Evolutionary conservation across 805 yeast genomes (phyloP).

Genomic region (Danielia oregonensis): DNA sequence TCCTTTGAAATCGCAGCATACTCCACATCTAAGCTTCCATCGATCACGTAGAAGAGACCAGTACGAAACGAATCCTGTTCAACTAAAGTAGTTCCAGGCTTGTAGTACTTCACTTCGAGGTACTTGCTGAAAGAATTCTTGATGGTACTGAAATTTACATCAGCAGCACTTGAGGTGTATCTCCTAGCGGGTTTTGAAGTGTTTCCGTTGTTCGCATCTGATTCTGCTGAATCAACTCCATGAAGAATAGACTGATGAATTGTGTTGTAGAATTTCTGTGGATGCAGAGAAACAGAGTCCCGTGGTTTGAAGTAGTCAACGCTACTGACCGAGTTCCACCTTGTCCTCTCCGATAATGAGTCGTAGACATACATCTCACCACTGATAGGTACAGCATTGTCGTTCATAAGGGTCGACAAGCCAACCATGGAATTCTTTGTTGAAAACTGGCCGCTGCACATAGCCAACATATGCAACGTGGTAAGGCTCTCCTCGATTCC

Average conservation of each 20-base stretch:
- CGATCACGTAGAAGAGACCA: conserved; percentile 78
- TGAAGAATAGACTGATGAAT: conserved; percentile 17
- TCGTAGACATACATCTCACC: conserved; percentile 17
- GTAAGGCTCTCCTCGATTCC: conserved; percentile 50
- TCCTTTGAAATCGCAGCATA: not conserved
- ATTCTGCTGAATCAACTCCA: too few relatives aligned
- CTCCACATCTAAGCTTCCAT: conserved; percentile 67
- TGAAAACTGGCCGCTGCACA: conserved; percentile 16
- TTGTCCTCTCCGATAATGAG: conserved; percentile 13
- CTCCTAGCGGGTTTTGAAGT: not conserved
- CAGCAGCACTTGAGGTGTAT: not conserved
- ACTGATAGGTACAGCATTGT: conserved; percentile 5
- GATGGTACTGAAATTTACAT: conserved; percentile 46
- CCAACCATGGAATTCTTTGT: conserved; percentile 30
- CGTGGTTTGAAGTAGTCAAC: not conserved
- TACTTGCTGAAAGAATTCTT: conserved; percentile 57
- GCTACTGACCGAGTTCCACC: conserved; percentile 11
- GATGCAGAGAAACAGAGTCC: conserved; percentile 4
- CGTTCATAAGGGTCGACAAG: conserved; percentile 20
- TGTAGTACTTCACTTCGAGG: conserved; percentile 52
- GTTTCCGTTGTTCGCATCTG: not conserved
- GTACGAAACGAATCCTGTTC: conserved; percentile 62
- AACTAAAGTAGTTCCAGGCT: conserved; percentile 54
- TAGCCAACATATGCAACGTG: conserved; percentile 1
- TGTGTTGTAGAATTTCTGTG: conserved; percentile 29